Percentiles rank a stretch among this genome's conserved stretches.
Conservation (phyloP, 805 yeast genomes). For the Lachancea meyersii region DNA sequence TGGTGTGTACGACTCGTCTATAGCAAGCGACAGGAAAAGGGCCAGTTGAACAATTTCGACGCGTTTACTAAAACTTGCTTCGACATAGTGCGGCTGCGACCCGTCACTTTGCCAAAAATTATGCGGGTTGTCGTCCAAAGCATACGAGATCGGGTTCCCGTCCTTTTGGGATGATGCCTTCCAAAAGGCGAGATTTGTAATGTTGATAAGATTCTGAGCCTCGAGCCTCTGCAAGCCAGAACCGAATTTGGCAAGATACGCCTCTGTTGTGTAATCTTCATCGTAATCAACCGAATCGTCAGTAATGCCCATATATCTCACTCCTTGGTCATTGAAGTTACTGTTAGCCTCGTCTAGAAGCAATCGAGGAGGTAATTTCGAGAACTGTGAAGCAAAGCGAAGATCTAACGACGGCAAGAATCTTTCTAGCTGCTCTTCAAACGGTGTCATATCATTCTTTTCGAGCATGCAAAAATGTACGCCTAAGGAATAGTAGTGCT, state of each 20-base stretch:
- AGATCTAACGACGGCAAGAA: constrained; percentile 2
- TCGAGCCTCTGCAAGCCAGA: constrained; percentile 24
- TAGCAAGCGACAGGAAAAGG: constrained; percentile 58
- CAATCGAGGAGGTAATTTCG: constrained; percentile 21
- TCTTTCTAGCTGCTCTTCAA: neutral
- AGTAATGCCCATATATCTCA: constrained; percentile 15
- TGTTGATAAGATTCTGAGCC: constrained; percentile 52
- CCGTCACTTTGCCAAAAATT: constrained; percentile 96
- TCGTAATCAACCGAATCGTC: constrained; percentile 14
- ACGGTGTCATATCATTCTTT: constrained; percentile 1
- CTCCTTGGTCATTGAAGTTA: constrained; percentile 7
- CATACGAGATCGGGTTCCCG: constrained; percentile 64
- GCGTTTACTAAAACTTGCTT: constrained; percentile 71
- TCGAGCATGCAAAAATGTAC: neutral
- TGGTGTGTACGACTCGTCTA: constrained; percentile 94
- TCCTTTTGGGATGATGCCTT: constrained; percentile 67
- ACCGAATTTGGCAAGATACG: constrained; percentile 13
- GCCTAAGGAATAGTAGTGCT: neutral
- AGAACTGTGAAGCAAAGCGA: neutral
- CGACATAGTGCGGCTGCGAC: constrained; percentile 74
- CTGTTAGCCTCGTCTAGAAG: constrained; percentile 18
- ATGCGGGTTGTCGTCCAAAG: constrained; percentile 66
- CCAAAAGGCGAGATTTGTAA: constrained; percentile 82
- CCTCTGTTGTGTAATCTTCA: constrained; percentile 17
- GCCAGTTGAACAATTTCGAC: constrained; percentile 65